Evolutionary conservation across 2,329 filamentous ascomycete species (phyloP), one percentile per base, ranked within the genome.

Genomic region (Fusarium keratoplasticum): DNA sequence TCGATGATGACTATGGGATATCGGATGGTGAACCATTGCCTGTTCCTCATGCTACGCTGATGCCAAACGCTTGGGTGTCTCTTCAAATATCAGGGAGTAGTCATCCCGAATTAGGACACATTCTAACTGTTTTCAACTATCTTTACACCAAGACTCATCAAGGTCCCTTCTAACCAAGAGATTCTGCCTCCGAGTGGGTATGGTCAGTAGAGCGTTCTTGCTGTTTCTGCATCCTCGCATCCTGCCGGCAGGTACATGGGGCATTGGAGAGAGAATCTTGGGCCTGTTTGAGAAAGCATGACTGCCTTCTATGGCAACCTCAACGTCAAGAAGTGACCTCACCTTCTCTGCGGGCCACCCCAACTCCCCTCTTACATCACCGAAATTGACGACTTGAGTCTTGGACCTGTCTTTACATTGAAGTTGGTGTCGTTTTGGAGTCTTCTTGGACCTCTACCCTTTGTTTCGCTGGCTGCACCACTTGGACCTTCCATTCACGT

Each of bases 381-480:
- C n/a, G 13, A 61, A 7, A 55, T 52, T 40, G 36, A 61, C 38
- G 42, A 60, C 20, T 33, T 27, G 52, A 38, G 13, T 59, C 59
- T 62, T 73, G 64, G 33, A 29, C 60, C 18, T 31, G 54, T 35
- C 61, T 61, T 67, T 33, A 61, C 27, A 60, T 27, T 22, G 11
- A 47, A 60, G 20, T 64, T 73, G 62, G 47, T 42, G 59, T 64
- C 47, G 58, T 75, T 75, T 75, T 75, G 73, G 72, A 61, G 64
- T 62, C 57, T 75, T 75, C 66, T 75, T 75, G 72, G 72, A 69
- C 65, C 72, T 68, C 55, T 64, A 10, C 54, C 18, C 33, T 65
- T 61, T 50, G 11, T 31, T 55, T 60, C 38, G 36, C 55, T 66
- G 54, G 33, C 31, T 52, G 40, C 44, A 40, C 38, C 70, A 62